Evolutionary conservation across 225 moss, liverwort and hornwort species (phyloP).

Genomic region (Pseudisothecium myosuroides): DNA sequence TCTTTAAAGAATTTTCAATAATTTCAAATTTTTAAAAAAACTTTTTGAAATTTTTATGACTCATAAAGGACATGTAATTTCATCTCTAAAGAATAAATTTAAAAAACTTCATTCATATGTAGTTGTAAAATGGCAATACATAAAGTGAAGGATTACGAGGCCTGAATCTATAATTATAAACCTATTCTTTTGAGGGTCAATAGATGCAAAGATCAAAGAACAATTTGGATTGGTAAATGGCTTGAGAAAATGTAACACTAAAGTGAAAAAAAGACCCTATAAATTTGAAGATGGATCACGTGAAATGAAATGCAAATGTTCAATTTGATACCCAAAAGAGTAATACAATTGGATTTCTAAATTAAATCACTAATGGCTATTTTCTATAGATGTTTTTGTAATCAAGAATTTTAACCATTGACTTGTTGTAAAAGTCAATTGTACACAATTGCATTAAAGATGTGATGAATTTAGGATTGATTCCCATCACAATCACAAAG

Average conservation of each 20-base stretch:
- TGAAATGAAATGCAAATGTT: too few species aligned
- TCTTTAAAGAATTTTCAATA: fast-evolving
- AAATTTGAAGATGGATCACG: too few species aligned
- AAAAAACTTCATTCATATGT: too few species aligned
- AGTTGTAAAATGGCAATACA: neutral
- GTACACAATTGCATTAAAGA: too few species aligned
- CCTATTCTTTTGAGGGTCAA: too few species aligned
- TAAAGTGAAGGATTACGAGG: too few species aligned
- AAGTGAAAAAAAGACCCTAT: too few species aligned
- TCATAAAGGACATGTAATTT: neutral
- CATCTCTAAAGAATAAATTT: too few species aligned
- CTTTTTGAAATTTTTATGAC: neutral
- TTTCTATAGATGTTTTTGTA: neutral
- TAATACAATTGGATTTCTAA: neutral
- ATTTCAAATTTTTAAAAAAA: neutral
- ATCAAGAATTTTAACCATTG: neutral
- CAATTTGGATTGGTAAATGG: neutral
- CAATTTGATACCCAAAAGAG: neutral
- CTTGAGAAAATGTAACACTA: neutral
- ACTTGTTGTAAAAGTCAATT: neutral
- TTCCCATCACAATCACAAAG: neutral
- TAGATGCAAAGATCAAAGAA: too few species aligned
- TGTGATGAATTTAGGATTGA: too few species aligned
- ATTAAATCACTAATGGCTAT: neutral
- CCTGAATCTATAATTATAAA: fast-evolving